A percentile compares a stretch with the other conserved stretches of the same genome.
Conservation (phyloP, 2,329 filamentous ascomycete genomes). For the Fusarium irregulare region DNA sequence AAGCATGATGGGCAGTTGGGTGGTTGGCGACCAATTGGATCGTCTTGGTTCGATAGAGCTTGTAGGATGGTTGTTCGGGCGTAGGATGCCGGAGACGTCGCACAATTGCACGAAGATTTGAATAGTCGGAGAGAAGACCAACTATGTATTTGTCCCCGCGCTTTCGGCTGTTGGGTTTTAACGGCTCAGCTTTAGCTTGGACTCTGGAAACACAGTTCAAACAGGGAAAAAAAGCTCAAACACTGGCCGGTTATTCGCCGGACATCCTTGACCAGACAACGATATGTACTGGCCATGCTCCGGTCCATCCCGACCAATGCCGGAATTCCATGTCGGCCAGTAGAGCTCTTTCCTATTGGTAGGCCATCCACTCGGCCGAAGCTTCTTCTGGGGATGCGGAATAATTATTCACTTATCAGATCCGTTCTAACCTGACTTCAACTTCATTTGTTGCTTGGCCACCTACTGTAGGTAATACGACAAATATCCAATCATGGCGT, state of each 20-base stretch:
- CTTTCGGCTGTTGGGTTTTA: conserved; percentile 32
- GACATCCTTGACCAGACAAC: conserved; percentile 18
- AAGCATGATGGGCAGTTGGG: conserved; percentile 44
- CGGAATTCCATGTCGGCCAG: background rate
- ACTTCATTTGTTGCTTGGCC: conserved; percentile 16
- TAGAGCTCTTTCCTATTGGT: conserved; percentile 5
- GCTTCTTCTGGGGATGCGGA: conserved; percentile 14
- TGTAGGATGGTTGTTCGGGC: conserved; percentile 3
- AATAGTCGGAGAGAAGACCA: conserved; percentile 23
- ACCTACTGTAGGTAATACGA: background rate
- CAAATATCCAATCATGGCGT: conserved; percentile 60
- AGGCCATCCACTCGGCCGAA: background rate
- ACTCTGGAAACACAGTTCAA: conserved; percentile 13
- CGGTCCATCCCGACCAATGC: conserved; percentile 26
- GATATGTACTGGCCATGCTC: conserved; percentile 13
- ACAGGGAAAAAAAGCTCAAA: conserved; percentile 22
- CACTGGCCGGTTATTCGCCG: conserved; percentile 37
- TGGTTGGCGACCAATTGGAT: conserved; percentile 37
- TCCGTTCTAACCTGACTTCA: conserved; percentile 2
- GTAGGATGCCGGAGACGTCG: conserved; percentile 9
- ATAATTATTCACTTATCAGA: conserved; percentile 15
- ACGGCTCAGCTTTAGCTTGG: conserved; percentile 27
- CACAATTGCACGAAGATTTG: conserved; percentile 2
- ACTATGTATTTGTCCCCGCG: conserved; percentile 9
- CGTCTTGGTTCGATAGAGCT: conserved; percentile 7